A percentile compares a stretch with the other conserved stretches of the same genome.
Evolutionary conservation across 345 rosid genomes (phyloP).

Genomic region (Iberis pinnata): DNA sequence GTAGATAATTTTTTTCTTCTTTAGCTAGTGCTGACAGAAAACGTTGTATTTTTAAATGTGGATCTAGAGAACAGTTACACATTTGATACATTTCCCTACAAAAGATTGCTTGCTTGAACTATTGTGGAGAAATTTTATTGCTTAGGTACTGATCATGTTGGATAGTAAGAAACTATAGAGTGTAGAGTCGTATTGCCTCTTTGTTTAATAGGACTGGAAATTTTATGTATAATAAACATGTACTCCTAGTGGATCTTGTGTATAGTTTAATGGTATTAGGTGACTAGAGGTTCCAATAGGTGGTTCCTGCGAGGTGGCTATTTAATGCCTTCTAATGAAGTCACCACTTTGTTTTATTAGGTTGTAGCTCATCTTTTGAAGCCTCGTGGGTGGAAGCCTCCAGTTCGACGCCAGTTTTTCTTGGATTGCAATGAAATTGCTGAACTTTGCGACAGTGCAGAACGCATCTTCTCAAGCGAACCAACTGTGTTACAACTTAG

Average conservation of each 20-base stretch:
- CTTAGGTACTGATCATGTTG: slow-evolving; percentile 5
- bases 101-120: slow-evolving; percentile 1
- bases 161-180: background rate
- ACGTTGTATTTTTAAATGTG: background rate
- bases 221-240: background rate
- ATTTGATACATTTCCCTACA: background rate
- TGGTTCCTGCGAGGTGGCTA: slow-evolving; percentile 9
- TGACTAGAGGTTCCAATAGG: slow-evolving; percentile 8
- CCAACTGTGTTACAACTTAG: slow-evolving; percentile 77
- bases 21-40: background rate
- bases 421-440: slow-evolving; percentile 91
- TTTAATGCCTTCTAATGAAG: slow-evolving; percentile 6
- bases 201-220: background rate
- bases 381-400: slow-evolving; percentile 98
- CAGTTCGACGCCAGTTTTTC: slow-evolving; percentile 82
- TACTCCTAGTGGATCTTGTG: background rate
- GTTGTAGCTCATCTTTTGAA: slow-evolving; percentile 77
- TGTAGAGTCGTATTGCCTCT: background rate
- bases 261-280: background rate
- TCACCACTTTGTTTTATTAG: slow-evolving; percentile 28
- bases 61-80: background rate
- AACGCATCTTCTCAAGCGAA: slow-evolving; percentile 73
- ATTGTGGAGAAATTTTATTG: background rate
- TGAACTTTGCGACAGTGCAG: slow-evolving; percentile 84
- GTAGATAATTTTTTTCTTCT: slow-evolving; percentile 29